Evolutionary conservation across 805 yeast species (phyloP).

Genomic region (Wickerhamiella hasegawae): DNA sequence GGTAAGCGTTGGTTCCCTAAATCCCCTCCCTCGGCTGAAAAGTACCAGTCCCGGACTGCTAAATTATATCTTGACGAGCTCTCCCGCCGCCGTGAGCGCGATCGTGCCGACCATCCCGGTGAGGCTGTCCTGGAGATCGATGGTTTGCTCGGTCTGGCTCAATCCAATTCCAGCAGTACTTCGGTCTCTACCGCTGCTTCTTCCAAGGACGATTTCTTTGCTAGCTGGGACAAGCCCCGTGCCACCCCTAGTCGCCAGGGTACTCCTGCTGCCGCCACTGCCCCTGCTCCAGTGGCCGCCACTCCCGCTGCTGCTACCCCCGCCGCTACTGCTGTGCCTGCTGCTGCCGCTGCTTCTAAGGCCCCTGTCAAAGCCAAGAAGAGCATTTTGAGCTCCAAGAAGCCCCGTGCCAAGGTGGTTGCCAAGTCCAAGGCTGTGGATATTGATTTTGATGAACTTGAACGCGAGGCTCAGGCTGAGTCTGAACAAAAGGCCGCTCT

Average conservation of each 20-base stretch:
- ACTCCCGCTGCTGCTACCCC: conserved; percentile 5
- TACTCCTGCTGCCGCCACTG: conserved; percentile 11
- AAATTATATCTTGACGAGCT: conserved; percentile 64
- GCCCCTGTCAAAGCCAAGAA: conserved; percentile 6
- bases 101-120: conserved; percentile 57
- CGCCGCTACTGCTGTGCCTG: conserved; percentile 1
- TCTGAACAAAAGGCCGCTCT: conserved; percentile 34
- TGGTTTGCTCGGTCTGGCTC: conserved; percentile 14
- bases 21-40: conserved; percentile 46
- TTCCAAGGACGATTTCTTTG: conserved; percentile 68
- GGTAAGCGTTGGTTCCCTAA: conserved; percentile 56
- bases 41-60: conserved; percentile 75
- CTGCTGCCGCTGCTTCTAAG: conserved; percentile 5
- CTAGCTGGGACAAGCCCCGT: conserved; percentile 73
- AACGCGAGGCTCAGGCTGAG: conserved; percentile 70
- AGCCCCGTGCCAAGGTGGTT: conserved; percentile 17
- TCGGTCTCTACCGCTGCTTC: conserved; percentile 12
- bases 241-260: conserved; percentile 13
- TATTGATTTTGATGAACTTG: conserved; percentile 48
- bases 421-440: conserved; percentile 26
- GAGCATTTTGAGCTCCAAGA: conserved; percentile 20
- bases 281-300: conserved; percentile 9
- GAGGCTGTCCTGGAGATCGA: conserved; percentile 42
- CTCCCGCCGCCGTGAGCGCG: conserved; percentile 48
- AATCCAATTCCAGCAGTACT: conserved; percentile 7